A percentile compares a stretch with the other conserved stretches of the same genome.
These are phyloP conservation scores for Nannochloris sp. DNA, from an alignment of 139 green algal genomes.

Conservation along the genomic window DNA sequence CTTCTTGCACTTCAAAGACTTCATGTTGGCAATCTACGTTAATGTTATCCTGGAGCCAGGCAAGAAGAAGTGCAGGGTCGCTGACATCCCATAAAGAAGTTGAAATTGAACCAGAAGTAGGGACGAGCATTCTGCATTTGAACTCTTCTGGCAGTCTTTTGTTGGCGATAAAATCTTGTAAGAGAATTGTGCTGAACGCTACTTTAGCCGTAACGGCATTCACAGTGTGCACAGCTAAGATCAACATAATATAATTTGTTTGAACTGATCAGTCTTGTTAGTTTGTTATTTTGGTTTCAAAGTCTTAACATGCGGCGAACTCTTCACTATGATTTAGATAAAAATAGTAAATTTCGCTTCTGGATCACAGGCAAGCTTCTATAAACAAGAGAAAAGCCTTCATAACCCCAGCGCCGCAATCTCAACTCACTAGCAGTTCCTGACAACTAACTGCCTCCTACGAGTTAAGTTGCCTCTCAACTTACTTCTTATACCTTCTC, in stretches of 20 bases:
- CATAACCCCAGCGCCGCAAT: too few relatives aligned
- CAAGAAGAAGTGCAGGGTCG: slow-evolving; percentile 23
- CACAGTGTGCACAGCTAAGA: slow-evolving; percentile 32
- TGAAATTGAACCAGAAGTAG: slow-evolving; percentile 28
- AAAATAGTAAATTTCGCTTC: too few relatives aligned
- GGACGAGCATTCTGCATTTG: slow-evolving; percentile 36
- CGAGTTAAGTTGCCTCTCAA: too few relatives aligned
- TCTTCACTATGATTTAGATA: too few relatives aligned
- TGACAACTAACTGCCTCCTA: too few relatives aligned
- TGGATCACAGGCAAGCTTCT: too few relatives aligned
- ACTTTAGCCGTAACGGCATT: slow-evolving; percentile 22
- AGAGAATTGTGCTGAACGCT: slow-evolving; percentile 40
- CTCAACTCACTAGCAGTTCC: too few relatives aligned
- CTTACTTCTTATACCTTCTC: slow-evolving; percentile 18
- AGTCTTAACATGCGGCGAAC: too few relatives aligned
- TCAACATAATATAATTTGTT: too few relatives aligned
- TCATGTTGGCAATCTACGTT: slow-evolving; percentile 29
- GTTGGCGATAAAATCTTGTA: slow-evolving; percentile 29
- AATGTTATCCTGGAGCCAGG: slow-evolving; percentile 46
- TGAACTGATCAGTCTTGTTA: too few relatives aligned
- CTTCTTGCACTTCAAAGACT: slow-evolving; percentile 43
- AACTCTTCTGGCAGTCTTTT: slow-evolving; percentile 15
- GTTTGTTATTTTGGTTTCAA: too few relatives aligned
- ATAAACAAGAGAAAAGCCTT: too few relatives aligned
- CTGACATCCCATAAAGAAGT: slow-evolving; percentile 46